A percentile compares a stretch with the other conserved stretches of the same genome.
phyloP scores from a whole-genome alignment of 768 basidiomycete genomes.

The Podaxis sp. region DNA sequence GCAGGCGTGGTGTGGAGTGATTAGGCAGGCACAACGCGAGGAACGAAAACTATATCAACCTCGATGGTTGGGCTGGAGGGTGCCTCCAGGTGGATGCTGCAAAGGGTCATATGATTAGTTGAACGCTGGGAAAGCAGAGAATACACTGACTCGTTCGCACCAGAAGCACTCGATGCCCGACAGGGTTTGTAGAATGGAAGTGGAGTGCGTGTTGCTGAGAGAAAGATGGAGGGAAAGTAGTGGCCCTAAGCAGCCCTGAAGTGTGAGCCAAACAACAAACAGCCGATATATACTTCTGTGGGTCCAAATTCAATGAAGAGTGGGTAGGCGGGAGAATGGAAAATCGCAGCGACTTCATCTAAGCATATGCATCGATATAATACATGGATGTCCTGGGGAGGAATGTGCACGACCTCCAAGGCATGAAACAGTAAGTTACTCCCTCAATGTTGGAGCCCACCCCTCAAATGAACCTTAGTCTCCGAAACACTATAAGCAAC shows the following conservation, averaged over 20 bases:
- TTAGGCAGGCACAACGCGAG: background rate
- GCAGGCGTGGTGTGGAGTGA: background rate
- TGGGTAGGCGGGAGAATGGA: no score
- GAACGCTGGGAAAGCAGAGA: background rate
- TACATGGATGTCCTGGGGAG: conserved; percentile 62
- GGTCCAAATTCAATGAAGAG: background rate
- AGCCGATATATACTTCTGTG: background rate
- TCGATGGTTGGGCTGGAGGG: background rate
- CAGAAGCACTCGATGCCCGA: background rate
- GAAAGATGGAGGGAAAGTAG: background rate
- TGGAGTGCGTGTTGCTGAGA: background rate
- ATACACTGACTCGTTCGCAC: no score
- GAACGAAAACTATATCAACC: background rate
- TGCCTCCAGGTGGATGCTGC: background rate
- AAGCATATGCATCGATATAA: no score
- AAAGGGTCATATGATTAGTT: background rate
- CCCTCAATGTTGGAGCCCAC: conserved; percentile 12
- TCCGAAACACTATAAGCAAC: conserved; percentile 77
- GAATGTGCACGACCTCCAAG: conserved; percentile 76
- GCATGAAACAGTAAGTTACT: conserved; percentile 60
- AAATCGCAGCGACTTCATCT: no score
- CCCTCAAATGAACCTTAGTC: conserved; percentile 24
- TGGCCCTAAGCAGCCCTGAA: background rate
- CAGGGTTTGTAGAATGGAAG: background rate
- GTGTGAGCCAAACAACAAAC: background rate